Base-by-base conservation (phyloP, 495 filamentous ascomycete species). In the Penicillium paxilli region DNA sequence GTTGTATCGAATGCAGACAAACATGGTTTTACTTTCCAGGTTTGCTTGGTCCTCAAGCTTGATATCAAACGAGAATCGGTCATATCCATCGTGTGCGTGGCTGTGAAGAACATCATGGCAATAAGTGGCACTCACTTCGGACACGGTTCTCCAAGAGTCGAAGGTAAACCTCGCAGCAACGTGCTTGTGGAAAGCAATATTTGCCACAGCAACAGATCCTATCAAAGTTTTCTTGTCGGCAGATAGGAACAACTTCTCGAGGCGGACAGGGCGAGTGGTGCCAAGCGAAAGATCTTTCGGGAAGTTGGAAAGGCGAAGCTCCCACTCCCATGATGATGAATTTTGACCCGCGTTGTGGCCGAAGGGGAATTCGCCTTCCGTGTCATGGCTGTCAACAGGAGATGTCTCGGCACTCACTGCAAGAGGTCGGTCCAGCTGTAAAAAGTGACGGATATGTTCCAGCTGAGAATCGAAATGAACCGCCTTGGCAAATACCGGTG, bases 131-230 rank as follows among this genome's bases (percentile, higher is more conserved):
- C 81, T 79, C 3, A 98, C 88, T 66, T 98, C 94, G 1, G 94
- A 98, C 3, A 92, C 92, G 0, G 94, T 98, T 75, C 93, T 95
- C 94, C 94, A 98, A 66, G 92, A 92, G 70, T 98, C 94, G 50
- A 98, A 82, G 1, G 95, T 98, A 66, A 98, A 98, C 23, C 94
- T 84, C 67, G 90, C 91, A 19, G 87, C 83, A 33, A 98, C 92
- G 9, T 75, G 66, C 67, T 98, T 98, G 38, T 96, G 85, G 73
- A 94, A 98, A 1, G 91, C 83, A 17, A 98, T 70, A 67, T 98
- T 98, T 59, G 88, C 86, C 47, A 93, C 91, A 17, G 86, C 89
- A 20, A 95, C 81, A 16, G 83, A 84, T 11, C 94, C 95, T 51
- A 96, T 76, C 59, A 98, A 70, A 17, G 77, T 89, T 67, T 90